Conservation (phyloP, 345 rosid genomes). For the Crucihimalaya himalaica region DNA sequence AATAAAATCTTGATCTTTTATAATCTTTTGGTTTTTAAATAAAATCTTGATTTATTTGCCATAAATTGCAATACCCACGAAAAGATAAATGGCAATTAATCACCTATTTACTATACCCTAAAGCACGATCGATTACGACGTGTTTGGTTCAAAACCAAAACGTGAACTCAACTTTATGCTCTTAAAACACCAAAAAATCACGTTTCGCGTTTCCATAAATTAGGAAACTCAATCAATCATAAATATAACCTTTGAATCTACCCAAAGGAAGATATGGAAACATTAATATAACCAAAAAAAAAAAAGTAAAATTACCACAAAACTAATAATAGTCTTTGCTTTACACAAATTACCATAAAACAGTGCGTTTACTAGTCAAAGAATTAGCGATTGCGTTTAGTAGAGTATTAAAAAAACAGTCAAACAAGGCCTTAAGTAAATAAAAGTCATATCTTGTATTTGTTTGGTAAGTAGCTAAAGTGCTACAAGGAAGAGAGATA, state of each 20-base stretch:
- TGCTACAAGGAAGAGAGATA: conserved; percentile 27
- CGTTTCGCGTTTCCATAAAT: conserved; percentile 1
- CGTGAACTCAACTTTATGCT: conserved; percentile 28
- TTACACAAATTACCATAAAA: conserved; percentile 27
- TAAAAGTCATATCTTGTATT: conserved; percentile 37
- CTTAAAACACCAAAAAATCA: conserved; percentile 12
- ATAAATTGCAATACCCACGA: conserved; percentile 29
- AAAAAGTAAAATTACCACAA: neutral
- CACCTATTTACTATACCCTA: conserved; percentile 19
- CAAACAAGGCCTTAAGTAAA: conserved; percentile 17
- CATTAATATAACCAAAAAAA: neutral
- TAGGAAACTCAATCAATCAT: conserved; percentile 31
- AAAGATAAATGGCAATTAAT: conserved; percentile 23
- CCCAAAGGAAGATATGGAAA: conserved; percentile 10
- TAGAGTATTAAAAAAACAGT: conserved; percentile 20
- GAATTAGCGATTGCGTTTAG: conserved; percentile 3
- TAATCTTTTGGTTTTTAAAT: neutral
- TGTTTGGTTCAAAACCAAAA: conserved; percentile 30
- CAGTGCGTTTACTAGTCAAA: conserved; percentile 29
- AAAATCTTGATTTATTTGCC: conserved; percentile 33
- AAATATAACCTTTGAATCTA: conserved; percentile 27
- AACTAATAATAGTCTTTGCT: conserved; percentile 14
- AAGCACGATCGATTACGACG: conserved; percentile 31
- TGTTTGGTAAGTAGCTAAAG: conserved; percentile 39
- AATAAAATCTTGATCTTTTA: conserved; percentile 22